Evolutionary conservation across 495 filamentous ascomycete species (phyloP).

Genomic region (Tuber magnatum): DNA sequence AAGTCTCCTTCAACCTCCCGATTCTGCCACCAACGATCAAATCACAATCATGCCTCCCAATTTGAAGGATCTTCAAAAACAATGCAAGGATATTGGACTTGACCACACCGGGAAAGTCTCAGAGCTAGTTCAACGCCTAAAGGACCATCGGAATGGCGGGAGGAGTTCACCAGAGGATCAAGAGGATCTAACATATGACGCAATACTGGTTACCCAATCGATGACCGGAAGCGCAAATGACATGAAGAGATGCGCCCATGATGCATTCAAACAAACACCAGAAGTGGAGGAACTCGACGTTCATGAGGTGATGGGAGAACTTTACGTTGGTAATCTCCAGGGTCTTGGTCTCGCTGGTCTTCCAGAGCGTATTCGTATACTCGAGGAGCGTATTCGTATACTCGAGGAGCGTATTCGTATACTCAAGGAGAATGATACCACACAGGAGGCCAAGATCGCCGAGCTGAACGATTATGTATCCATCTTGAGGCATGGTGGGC

Average conservation of each 20-base stretch:
- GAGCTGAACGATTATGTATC: neutral
- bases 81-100: neutral
- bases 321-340: conserved; percentile 13
- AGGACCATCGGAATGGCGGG: neutral
- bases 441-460: neutral
- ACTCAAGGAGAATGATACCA: too few species aligned
- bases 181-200: conserved; percentile 13
- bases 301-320: conserved; percentile 9
- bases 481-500: neutral
- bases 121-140: neutral
- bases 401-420: too few species aligned
- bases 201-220: conserved; percentile 19
- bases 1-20: too few species aligned
- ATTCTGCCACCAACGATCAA: neutral
- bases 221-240: neutral
- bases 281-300: conserved; percentile 14
- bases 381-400: neutral
- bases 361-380: neutral
- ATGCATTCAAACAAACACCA: conserved; percentile 10
- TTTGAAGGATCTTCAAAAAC: neutral
- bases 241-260: conserved; percentile 9
- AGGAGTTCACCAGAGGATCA: conserved; percentile 5
- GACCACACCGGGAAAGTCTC: neutral
- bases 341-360: conserved; percentile 7
- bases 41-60: neutral